These are phyloP conservation scores for Berberis vulgaris DNA, from an alignment of 164 flowering plant genomes.

Conservation along the genomic window DNA sequence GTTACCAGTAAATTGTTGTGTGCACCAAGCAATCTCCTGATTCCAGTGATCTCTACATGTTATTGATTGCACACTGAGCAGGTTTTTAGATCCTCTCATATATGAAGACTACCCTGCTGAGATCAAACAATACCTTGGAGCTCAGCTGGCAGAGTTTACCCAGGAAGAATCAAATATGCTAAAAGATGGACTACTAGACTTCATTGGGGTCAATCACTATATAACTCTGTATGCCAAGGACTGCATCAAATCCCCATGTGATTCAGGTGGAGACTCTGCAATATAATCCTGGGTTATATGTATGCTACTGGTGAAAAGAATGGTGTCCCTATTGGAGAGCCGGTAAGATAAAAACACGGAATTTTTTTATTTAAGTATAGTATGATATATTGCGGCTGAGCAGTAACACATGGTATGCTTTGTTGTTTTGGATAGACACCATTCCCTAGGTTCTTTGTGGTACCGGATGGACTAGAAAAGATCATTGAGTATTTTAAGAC, in stretches of 20 bases:
- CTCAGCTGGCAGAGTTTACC: slow-evolving; percentile 27
- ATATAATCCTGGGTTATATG: slow-evolving; percentile 35
- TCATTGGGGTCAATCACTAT: slow-evolving; percentile 42
- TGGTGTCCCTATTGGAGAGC: slow-evolving; percentile 44
- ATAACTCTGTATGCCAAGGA: slow-evolving; percentile 34
- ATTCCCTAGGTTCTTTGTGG: slow-evolving; percentile 24
- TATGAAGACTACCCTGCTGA: slow-evolving; percentile 40
- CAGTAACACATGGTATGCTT: neutral
- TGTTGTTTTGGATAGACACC: slow-evolving; percentile 24
- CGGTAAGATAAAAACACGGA: slow-evolving; percentile 13
- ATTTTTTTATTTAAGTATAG: too few species aligned
- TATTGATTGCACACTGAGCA: slow-evolving; percentile 1
- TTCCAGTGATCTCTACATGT: neutral
- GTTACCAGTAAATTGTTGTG: too few species aligned
- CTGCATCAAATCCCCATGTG: slow-evolving; percentile 34
- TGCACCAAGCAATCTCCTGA: too few species aligned
- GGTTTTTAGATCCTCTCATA: slow-evolving; percentile 42
- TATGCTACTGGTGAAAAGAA: slow-evolving; percentile 16
- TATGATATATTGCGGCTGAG: too few species aligned
- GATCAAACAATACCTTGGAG: slow-evolving; percentile 22
- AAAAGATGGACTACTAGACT: slow-evolving; percentile 28
- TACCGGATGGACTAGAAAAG: slow-evolving; percentile 52
- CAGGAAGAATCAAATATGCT: slow-evolving; percentile 14
- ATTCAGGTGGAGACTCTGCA: slow-evolving; percentile 12
- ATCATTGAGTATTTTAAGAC: slow-evolving; percentile 29